phyloP scores from a whole-genome alignment of 2,329 filamentous ascomycete species.

The Pseudogymnoascus sp. region DNA sequence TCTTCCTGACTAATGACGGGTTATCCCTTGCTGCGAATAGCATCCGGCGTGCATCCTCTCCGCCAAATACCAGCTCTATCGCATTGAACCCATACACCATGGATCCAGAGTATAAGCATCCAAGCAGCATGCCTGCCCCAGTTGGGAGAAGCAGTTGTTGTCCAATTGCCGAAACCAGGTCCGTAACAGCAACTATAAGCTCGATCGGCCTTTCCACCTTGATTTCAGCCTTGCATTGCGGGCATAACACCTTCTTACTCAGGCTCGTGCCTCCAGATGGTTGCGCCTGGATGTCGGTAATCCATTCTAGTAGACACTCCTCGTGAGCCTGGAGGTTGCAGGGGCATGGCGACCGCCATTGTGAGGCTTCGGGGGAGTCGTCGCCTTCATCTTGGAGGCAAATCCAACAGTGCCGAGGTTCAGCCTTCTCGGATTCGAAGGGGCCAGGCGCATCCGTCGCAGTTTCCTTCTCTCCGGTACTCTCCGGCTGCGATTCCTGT shows the following conservation, averaged over 20 bases:
- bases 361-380: conserved; percentile 34
- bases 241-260: conserved; percentile 65
- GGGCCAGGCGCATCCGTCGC: not conserved
- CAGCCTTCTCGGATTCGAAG: conserved; percentile 9
- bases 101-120: conserved; percentile 42
- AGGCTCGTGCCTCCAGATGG: conserved; percentile 37
- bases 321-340: conserved; percentile 91
- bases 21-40: conserved; percentile 30
- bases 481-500: not conserved
- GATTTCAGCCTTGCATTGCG: conserved; percentile 82
- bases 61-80: conserved; percentile 58
- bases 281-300: conserved; percentile 74
- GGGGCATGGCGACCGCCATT: conserved; percentile 82
- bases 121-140: conserved; percentile 25
- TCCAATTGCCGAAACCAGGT: conserved; percentile 17
- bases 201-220: conserved; percentile 67
- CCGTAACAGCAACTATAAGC: conserved; percentile 46
- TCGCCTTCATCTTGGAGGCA: conserved; percentile 51
- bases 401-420: conserved; percentile 49
- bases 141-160: conserved; percentile 23
- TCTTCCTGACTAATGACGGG: not conserved
- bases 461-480: not conserved
- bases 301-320: conserved; percentile 81
- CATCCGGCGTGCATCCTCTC: conserved; percentile 49
- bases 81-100: conserved; percentile 53